phyloP scores from a whole-genome alignment of 176 grass and related monocot genomes.

The Musa itinerans region DNA sequence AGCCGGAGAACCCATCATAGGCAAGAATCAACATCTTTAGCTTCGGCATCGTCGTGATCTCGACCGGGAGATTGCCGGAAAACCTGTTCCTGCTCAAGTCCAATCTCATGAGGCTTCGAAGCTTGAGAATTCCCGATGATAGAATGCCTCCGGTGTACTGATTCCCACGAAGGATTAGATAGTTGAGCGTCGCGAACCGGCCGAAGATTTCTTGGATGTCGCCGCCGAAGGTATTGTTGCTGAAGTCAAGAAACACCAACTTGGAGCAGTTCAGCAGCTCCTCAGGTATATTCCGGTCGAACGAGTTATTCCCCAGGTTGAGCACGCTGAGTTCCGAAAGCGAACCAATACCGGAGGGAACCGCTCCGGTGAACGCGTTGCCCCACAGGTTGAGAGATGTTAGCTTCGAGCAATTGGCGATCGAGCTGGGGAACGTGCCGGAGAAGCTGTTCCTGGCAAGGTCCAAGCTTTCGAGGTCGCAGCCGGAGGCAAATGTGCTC shows the following conservation, averaged over 20 bases:
- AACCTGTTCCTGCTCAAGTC: conserved; percentile 76
- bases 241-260: conserved; percentile 64
- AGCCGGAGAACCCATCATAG: conserved; percentile 45
- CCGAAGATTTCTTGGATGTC: conserved; percentile 63
- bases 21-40: conserved; percentile 63
- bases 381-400: conserved; percentile 52
- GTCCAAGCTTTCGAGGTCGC: conserved; percentile 46
- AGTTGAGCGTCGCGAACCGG: conserved; percentile 32
- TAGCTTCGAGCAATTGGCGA: conserved; percentile 48
- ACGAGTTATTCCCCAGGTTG: conserved; percentile 51
- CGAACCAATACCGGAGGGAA: conserved; percentile 50
- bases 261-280: conserved; percentile 45
- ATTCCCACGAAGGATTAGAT: conserved; percentile 58
- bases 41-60: conserved; percentile 48
- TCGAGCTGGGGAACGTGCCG: conserved; percentile 45
- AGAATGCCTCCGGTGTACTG: conserved; percentile 55
- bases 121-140: conserved; percentile 54
- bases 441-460: conserved; percentile 41
- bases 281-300: conserved; percentile 34
- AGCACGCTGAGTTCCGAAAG: conserved; percentile 34
- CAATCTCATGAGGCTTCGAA: conserved; percentile 40
- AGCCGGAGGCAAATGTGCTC: conserved; percentile 32
- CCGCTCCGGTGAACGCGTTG: conserved; percentile 37
- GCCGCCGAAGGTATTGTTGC: conserved; percentile 48
- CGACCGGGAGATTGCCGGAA: conserved; percentile 32